Percentiles rank a stretch among this genome's conserved stretches.
These are phyloP conservation scores for Zymoseptoria tritici DNA, from an alignment of 2,329 filamentous ascomycete genomes.

Conservation along the genomic window DNA sequence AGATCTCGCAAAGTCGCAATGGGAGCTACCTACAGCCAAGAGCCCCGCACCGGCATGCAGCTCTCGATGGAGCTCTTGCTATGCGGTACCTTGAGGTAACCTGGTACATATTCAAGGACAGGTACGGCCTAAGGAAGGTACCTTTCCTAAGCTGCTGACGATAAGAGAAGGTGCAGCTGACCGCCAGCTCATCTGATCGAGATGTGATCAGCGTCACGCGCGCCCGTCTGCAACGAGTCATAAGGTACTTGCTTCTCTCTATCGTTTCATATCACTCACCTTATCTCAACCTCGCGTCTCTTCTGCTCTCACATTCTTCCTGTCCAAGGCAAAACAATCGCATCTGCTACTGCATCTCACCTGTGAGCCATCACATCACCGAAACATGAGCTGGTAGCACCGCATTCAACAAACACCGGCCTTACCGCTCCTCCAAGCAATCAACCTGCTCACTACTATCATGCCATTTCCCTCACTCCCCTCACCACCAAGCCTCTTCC, in stretches of 20 bases:
- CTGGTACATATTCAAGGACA: not conserved
- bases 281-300: not conserved
- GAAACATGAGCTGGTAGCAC: conserved; percentile 7
- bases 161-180: not conserved
- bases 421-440: not conserved
- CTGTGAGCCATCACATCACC: not conserved
- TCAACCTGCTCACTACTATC: not conserved
- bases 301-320: not conserved
- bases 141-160: not conserved
- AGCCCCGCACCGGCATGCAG: not conserved
- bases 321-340: not conserved
- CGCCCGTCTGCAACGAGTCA: not conserved
- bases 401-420: not conserved
- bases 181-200: not conserved
- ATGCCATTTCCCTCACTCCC: conserved; percentile 25
- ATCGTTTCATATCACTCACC: not conserved
- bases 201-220: not conserved
- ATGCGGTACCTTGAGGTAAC: not conserved
- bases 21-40: not conserved
- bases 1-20: not conserved
- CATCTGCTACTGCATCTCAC: not conserved
- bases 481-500: conserved; percentile 38
- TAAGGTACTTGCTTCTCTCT: not conserved
- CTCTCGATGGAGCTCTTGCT: not conserved
- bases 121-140: not conserved